These are phyloP conservation scores for Phaeosphaeria sp. DNA, from an alignment of 2,329 filamentous ascomycete genomes.

Conservation along the genomic window DNA sequence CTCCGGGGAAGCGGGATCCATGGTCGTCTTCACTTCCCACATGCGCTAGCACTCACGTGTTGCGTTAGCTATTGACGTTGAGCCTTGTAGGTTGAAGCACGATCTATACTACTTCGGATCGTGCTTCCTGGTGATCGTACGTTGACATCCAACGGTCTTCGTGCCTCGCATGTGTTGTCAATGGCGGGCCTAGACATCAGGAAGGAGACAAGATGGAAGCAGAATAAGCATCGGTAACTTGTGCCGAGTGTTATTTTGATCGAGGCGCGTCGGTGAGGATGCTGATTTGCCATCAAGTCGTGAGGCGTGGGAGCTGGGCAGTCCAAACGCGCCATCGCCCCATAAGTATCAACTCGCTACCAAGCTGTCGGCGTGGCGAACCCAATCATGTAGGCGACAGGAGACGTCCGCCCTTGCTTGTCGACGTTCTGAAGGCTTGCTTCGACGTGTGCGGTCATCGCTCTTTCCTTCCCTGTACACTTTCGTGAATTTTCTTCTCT, in stretches of 20 bases:
- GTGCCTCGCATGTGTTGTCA: not conserved
- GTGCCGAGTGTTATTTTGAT: too few relatives aligned
- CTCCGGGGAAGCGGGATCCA: not conserved
- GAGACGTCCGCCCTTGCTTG: not conserved
- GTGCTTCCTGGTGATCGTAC: constrained; percentile 17
- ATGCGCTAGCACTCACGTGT: constrained; percentile 6
- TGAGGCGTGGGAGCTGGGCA: constrained; percentile 19
- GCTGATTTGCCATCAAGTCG: constrained; percentile 7
- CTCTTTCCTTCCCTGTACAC: constrained; percentile 3
- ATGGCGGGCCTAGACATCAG: not conserved
- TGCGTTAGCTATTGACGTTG: not conserved
- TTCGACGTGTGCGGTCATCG: not conserved
- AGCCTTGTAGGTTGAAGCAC: not conserved
- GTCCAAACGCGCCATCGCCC: constrained; percentile 14
- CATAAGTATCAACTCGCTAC: constrained; percentile 40
- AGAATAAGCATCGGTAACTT: constrained; percentile 3
- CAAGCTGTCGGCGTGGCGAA: constrained; percentile 34
- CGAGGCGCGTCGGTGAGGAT: not conserved
- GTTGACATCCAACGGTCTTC: not conserved
- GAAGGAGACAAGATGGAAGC: not conserved
- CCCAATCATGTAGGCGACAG: constrained; percentile 18
- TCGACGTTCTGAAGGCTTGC: constrained; percentile 3
- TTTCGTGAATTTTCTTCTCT: not conserved
- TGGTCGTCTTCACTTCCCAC: not conserved
- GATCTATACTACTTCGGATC: constrained; percentile 6